Evolutionary conservation across 129 eudicot species (phyloP), one percentile per base, ranked within the genome.

Genomic region (Centrapalus pauciflorus): DNA sequence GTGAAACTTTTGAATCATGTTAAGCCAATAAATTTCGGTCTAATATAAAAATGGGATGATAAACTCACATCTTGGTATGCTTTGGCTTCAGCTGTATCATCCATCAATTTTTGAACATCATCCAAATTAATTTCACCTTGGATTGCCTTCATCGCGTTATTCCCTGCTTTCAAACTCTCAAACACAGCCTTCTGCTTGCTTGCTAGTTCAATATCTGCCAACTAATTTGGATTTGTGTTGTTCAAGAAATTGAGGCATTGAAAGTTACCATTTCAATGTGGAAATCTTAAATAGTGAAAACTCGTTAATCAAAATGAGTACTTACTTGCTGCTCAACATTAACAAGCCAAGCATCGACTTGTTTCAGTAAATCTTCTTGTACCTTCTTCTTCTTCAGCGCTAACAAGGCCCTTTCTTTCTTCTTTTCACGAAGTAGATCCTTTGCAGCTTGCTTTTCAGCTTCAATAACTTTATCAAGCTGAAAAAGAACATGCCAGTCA

Each of bases 311-410:
- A 30, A 29, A 48, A 7, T 27, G 34, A 68, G 34, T 66, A 73
- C 91, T 80, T 79, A 92, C 98, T 88, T 92, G 98, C 65, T 92
- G 96, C 80, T 92, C 98, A 25, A 92, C 98, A 50, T 92, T 92
- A 16, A 88, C 76, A 28, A 92, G 87, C 95, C 92, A 88, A 30
- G 78, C 83, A 82, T 92, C 98, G 24, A 92, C 96, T 77, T 92
- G 90, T 79, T 92, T 89, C 71, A 92, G 64, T 64, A 92, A 69
- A 58, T 92, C 98, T 81, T 92, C 98, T 77, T 92, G 98, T 55
- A 84, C 96, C 64, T 80, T 92, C 85, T 92, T 92, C 78, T 92
- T 92, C 78, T 81, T 92, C 64, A 92, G 67, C 13, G 98, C 89
- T 33, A 92, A 72, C 73, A 92, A 82, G 7, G 98, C 98, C 73